Base-by-base conservation (phyloP, 1,284 basidiomycete species). In the Fomitopsis pinicola region DNA sequence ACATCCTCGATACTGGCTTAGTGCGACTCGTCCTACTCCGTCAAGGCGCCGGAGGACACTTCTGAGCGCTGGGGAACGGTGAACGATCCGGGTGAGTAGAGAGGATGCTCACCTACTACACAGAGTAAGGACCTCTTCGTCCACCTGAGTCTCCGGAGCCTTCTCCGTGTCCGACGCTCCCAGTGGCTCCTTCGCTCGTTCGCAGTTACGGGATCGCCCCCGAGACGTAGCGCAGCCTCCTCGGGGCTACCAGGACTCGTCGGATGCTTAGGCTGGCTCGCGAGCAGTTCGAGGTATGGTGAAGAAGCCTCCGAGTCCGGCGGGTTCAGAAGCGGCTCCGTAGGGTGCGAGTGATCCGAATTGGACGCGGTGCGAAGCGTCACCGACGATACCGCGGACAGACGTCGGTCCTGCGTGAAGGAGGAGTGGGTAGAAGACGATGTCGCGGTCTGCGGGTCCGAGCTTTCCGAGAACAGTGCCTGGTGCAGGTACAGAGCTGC, bases 401-500 rank as follows among this genome's bases (percentile, higher is more conserved):
- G 73, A 62, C 80, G 80, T 56, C 72, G 69, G 54, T 69, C 67
- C 61, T 69, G 72, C 28, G 67, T 48, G n/a, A 44, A 54, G 42
- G 58, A 63, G 75, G 72, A 53, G 63, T 61, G 55, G 58, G 61
- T 42, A 65, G 53, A 35, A 68, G 70, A 17, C 67, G 66, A 19
- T 30, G 52, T 54, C 52, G 33, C 52, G 12, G 52, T 33, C 33
- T 53, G 50, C 3, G 35, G 30, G 19, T 22, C 35, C 35, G 52
- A 54, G 35, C 35, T 22, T 38, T 22, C 36, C 36, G 52, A 36
- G 69, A 82, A 81, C 59, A 85, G 69, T 45, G 80, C 77, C 69
- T 84, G 80, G 72, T 86, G 85, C 55, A 85, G 77, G 69, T 81
- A 81, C 60, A 85, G 70, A 59, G 82, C 83, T 40, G 68, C 68